phyloP scores from a whole-genome alignment of 345 rosid species.

The Melastoma malabathricum region DNA sequence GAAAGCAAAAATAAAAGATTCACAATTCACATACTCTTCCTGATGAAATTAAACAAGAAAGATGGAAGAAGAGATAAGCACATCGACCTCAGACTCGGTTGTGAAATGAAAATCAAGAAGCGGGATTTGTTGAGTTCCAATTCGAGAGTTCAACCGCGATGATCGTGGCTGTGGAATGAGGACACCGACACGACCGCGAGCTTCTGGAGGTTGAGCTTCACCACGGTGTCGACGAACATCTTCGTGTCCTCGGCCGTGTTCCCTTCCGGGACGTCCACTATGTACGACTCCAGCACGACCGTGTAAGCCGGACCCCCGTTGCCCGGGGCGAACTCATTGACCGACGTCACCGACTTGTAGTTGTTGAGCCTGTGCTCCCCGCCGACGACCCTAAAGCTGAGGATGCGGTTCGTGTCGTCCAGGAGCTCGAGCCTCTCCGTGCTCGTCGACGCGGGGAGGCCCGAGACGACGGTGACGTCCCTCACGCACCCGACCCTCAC shows the following conservation, averaged over 20 bases:
- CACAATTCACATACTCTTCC: neutral
- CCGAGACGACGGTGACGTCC: conserved; percentile 67
- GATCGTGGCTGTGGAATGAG: conserved; percentile 27
- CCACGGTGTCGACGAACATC: conserved; percentile 85
- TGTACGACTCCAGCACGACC: conserved; percentile 66
- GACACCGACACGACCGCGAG: conserved; percentile 48
- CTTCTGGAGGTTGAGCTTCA: conserved; percentile 85
- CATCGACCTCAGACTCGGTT: too few relatives aligned
- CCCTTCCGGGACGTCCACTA: conserved; percentile 74
- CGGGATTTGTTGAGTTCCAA: too few relatives aligned
- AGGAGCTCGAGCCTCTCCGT: conserved; percentile 73
- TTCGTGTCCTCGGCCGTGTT: conserved; percentile 64
- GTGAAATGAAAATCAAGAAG: neutral
- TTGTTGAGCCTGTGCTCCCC: conserved; percentile 74
- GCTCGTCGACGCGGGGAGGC: conserved; percentile 77
- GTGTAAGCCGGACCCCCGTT: conserved; percentile 32
- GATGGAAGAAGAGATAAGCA: too few relatives aligned
- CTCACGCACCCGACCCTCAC: conserved; percentile 71
- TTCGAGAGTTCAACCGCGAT: too few relatives aligned
- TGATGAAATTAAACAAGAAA: neutral
- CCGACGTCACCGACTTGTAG: conserved; percentile 70
- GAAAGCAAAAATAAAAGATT: too few relatives aligned
- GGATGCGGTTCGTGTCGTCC: conserved; percentile 46
- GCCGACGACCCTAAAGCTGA: conserved; percentile 75
- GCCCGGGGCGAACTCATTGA: conserved; percentile 53